Conservation (phyloP, 2,329 filamentous ascomycete species). For the Hirsutella rhossiliensis region DNA sequence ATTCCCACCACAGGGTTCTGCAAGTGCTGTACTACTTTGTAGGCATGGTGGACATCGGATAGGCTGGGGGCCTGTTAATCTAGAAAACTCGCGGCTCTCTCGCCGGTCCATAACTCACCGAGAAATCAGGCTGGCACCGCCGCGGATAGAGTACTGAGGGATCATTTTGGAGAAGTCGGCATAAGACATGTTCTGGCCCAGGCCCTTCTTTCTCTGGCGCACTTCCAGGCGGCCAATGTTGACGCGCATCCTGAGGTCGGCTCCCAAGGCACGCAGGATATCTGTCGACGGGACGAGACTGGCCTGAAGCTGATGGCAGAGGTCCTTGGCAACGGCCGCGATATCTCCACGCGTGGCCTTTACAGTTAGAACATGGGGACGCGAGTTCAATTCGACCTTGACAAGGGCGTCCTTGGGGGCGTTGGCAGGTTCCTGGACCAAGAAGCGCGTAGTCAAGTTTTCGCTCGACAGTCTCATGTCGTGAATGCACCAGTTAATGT, state of each 20-base stretch:
- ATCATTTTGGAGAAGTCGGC: slow-evolving; percentile 14
- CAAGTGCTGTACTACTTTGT: slow-evolving; percentile 4
- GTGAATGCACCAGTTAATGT: slow-evolving; percentile 19
- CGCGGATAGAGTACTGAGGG: slow-evolving; percentile 14
- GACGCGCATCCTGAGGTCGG: slow-evolving; percentile 17
- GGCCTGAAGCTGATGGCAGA: slow-evolving; percentile 8
- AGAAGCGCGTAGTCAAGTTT: slow-evolving; percentile 11
- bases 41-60: not conserved
- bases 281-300: slow-evolving; percentile 11
- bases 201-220: slow-evolving; percentile 12
- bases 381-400: slow-evolving; percentile 10
- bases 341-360: not conserved
- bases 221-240: slow-evolving; percentile 19
- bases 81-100: not conserved
- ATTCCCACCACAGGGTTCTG: slow-evolving; percentile 2
- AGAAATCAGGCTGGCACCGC: too few species aligned
- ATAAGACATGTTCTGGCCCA: slow-evolving; percentile 10
- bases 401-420: slow-evolving; percentile 8
- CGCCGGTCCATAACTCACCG: slow-evolving; percentile 9
- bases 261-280: slow-evolving; percentile 11
- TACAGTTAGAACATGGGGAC: slow-evolving; percentile 8
- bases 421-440: slow-evolving; percentile 13
- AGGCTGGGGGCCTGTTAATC: slow-evolving; percentile 5
- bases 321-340: not conserved
- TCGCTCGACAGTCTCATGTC: slow-evolving; percentile 18